Base-by-base conservation (phyloP, 2,329 filamentous ascomycete species). In the Lasiodiplodia hormozganensis region DNA sequence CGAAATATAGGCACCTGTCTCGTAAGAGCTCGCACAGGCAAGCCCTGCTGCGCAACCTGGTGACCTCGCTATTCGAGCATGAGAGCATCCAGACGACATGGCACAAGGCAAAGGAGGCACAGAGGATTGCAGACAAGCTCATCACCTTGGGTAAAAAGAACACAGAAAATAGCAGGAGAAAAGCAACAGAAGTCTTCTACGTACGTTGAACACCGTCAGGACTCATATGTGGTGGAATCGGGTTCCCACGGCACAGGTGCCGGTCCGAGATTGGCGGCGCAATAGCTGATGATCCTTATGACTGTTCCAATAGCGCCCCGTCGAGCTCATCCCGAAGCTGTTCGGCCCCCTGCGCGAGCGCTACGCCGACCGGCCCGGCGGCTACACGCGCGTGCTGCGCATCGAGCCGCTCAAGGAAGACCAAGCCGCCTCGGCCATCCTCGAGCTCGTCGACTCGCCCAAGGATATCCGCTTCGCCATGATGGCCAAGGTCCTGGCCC, bases 31-130 rank as follows among this genome's bases (percentile, higher is more conserved):
- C 95, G 67, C 96, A 97, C 80, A 89, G 96, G 79, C 89, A 95
- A 84, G 95, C 96, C 65, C 89, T 99, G 74, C 90, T 99, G 73
- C 93, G 96, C 77, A 97, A 98, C 82, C 86, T 99, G 70, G 94
- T 98, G 79, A 97, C 95, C 73, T 96, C 95, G 67, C 91, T 99
- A 73, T 92, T 99, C 83, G 87, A 92, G 81, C 89, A 97, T 81
- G 96, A 99, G 84, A 90, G 93, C 71, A 97, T 99, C 83, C 90
- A 91, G 72, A 99, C 96, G 62, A 97, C 96, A 82, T 97, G 92
- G 87, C 90, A 91, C 79, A 98, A 98, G 83, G 96, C 96, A 58
- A 99, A 98, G 83, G 96, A 99, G 84, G 92, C 96, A 23, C 96
- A 99, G 83, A 88, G 92, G 53, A 81, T 98, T 74, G 96, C 94